Evolutionary conservation across 2,329 filamentous ascomycete species (phyloP), one percentile per base, ranked within the genome.

Genomic region (Rasamsonia emersonii): DNA sequence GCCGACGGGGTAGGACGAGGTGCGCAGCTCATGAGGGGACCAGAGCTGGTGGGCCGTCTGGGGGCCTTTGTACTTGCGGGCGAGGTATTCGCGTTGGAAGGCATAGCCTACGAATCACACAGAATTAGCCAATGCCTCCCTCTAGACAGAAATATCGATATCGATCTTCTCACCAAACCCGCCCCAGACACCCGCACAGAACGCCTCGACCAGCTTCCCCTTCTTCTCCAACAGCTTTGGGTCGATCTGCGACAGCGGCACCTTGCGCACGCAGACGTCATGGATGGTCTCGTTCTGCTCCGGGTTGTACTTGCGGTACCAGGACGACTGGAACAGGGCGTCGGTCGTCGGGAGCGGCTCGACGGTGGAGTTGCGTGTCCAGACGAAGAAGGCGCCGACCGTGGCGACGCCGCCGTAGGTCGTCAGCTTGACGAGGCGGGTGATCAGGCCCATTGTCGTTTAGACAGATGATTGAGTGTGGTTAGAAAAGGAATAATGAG

Each of bases 101-200:
- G 67, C 56, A 36, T 58, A 62, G 28, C 58, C 58, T 61, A 25
- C 18, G 11, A 9, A 38, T 39, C 6, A 7, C 10, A 27, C 32
- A 19, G 11, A 18, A 19, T 25, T 28, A 33, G 17, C 28, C 9
- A 32, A 24, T 24, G 21, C 20, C 6, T 20, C 8, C 5, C 27
- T 18, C 15, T 14, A 18, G 18, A 28, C 26, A 13, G 4, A 3
- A 20, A 28, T 26, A 18, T 15, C 24, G 15, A 25, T 13, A 23
- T 19, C 18, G 10, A 7, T 14, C 24, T 36, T 59, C 68, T 39
- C 55, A 82, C 79, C 78, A 51, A 68, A 67, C 35, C 75, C 77
- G 40, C 71, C 70, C 79, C 74, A 85, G 29, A 82, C 59, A 26
- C 77, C 77, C 9, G 74, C 73, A 50, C 76, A 81, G 50, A 82